Evolutionary conservation across 495 filamentous ascomycete genomes (phyloP), one percentile per base, ranked within the genome.

Genomic region (Tuber indicum): DNA sequence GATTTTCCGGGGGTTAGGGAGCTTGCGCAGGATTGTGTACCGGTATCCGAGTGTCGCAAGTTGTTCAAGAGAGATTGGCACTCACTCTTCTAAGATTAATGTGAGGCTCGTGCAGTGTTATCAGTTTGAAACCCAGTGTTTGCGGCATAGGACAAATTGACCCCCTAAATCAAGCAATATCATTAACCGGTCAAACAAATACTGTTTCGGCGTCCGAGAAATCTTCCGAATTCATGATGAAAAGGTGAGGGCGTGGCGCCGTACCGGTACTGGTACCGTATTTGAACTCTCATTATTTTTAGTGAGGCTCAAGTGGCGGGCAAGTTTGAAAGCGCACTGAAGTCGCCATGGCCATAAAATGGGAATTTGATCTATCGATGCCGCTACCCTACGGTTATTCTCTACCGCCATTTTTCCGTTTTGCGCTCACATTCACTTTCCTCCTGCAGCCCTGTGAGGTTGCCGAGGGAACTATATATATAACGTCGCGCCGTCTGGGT

Each of bases 311-410:
- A 62, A 62, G 32, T 14, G 16, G 46, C 19, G 3, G 26, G 58
- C 58, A 62, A 32, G 58, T 62, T 62, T 62, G 58, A 62, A 62
- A 62, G 58, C 58, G 58, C n/a, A 32, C 58, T 16, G 58, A 17
- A 66, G 58, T 17, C n/a, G 58, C 58, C 58, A 66, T 66, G 58
- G 58, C 58, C 58, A n/a, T 66, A 66, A 66, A 66, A 66, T 17
- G 58, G n/a, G 58, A 58, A 66, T 32, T 32, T 66, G 58, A 66
- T 66, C n/a, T 66, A 0, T 66, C 58, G 26, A 32, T 66, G 26
- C 26, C n/a, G 58, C 58, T 32, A 32, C 32, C 32, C 32, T 32
- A 46, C 43, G 1, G 5, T 44, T 0, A 66, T 66, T 32, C n/a
- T 32, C 58, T 66, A 10, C 58, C n/a, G 26, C 49, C 49, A 0